Percentiles rank a stretch among this genome's conserved stretches.
Conservation (phyloP, 1,284 basidiomycete species). For the Mycena sp. region DNA sequence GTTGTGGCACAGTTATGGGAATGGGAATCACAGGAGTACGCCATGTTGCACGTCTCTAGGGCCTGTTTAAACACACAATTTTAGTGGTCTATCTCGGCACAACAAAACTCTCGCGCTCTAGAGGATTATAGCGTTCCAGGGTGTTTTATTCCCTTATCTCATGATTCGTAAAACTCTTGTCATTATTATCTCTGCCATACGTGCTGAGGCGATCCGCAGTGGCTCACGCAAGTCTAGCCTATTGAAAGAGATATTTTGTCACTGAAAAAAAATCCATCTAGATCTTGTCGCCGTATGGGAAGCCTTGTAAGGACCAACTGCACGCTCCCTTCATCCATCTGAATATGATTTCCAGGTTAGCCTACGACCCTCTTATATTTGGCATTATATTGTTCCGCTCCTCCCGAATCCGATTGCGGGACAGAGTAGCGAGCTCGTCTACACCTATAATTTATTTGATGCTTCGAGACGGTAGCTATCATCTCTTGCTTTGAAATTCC, state of each 20-base stretch:
- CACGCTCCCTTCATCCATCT: not conserved
- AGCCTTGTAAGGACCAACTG: not conserved
- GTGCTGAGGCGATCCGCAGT: not conserved
- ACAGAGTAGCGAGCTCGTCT: not conserved
- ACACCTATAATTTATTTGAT: not conserved
- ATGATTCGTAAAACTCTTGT: not conserved
- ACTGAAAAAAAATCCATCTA: no score
- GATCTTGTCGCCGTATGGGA: slow-evolving; percentile 3
- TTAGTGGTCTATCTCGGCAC: not conserved
- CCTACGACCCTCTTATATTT: slow-evolving; percentile 5
- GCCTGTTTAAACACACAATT: no score
- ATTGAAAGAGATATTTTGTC: no score
- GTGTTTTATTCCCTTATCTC: not conserved
- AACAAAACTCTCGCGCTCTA: not conserved
- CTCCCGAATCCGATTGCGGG: not conserved
- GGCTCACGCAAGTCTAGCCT: not conserved
- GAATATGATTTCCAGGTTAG: not conserved
- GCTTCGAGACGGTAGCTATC: not conserved
- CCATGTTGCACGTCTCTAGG: no score
- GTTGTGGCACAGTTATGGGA: not conserved
- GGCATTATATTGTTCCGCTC: not conserved
- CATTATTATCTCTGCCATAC: no score
- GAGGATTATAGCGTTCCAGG: slow-evolving; percentile 2
- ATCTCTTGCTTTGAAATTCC: not conserved
- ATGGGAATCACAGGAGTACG: slow-evolving; percentile 4